These are phyloP conservation scores for Suillus plorans DNA, from an alignment of 768 basidiomycete genomes.

Conservation along the genomic window DNA sequence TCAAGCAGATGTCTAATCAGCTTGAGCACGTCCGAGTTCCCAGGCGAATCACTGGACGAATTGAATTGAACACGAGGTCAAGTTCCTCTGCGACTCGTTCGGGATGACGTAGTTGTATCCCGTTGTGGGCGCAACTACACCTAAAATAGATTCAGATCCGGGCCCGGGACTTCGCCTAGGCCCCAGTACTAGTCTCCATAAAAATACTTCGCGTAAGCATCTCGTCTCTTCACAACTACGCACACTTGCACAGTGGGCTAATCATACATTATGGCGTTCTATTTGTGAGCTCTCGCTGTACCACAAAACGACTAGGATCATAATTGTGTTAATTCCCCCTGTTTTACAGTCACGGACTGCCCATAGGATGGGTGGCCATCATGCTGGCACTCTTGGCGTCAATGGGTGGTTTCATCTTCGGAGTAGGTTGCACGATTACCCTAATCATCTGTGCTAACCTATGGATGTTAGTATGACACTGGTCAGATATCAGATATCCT, in stretches of 20 bases:
- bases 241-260: neutral
- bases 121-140: neutral
- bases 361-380: constrained; percentile 62
- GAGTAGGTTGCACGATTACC: constrained; percentile 23
- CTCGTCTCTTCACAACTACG: neutral
- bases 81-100: neutral
- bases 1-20: too few relatives aligned
- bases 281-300: constrained; percentile 14
- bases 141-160: neutral
- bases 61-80: too few relatives aligned
- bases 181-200: neutral
- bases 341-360: constrained; percentile 50
- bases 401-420: constrained; percentile 71
- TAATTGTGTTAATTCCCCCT: neutral
- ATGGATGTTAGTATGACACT: constrained; percentile 52
- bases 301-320: neutral
- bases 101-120: neutral
- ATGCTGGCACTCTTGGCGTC: constrained; percentile 65
- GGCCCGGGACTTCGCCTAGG: neutral
- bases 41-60: too few relatives aligned
- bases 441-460: constrained; percentile 6
- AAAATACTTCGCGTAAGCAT: neutral
- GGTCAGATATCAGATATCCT: constrained; percentile 79
- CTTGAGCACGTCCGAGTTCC: too few relatives aligned
- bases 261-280: constrained; percentile 13